These are phyloP conservation scores for Parasitella parasitica DNA, from an alignment of 371 early-diverging fungal species.

Conservation along the genomic window DNA sequence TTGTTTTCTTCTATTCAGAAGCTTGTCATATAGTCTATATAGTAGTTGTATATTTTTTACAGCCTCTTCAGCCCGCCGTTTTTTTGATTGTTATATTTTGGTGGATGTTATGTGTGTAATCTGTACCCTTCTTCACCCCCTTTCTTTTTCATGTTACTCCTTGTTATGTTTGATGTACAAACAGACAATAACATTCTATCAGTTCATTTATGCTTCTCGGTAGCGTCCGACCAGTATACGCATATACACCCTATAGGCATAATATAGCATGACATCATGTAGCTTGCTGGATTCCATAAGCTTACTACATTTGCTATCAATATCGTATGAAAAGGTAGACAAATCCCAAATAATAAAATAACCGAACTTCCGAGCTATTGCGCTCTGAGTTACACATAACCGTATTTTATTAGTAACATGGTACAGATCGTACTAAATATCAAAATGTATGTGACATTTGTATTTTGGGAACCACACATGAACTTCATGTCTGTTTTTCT, in stretches of 20 bases:
- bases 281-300: no score
- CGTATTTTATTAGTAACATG: background rate
- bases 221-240: background rate
- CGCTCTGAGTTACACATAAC: constrained; percentile 1
- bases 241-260: background rate
- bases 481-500: background rate
- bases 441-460: background rate
- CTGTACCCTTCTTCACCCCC: background rate
- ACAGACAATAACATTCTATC: background rate
- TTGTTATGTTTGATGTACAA: background rate
- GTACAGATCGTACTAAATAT: background rate
- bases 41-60: no score
- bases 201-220: background rate
- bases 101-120: background rate
- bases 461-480: background rate
- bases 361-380: constrained; percentile 12
- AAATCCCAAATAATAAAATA: background rate
- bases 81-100: background rate
- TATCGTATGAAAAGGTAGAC: background rate
- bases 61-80: background rate
- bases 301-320: no score
- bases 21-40: no score
- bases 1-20: background rate
- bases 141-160: background rate
- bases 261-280: background rate